Base-by-base conservation (phyloP, 2,329 filamentous ascomycete species). In the Aspergillus thermomutatus region DNA sequence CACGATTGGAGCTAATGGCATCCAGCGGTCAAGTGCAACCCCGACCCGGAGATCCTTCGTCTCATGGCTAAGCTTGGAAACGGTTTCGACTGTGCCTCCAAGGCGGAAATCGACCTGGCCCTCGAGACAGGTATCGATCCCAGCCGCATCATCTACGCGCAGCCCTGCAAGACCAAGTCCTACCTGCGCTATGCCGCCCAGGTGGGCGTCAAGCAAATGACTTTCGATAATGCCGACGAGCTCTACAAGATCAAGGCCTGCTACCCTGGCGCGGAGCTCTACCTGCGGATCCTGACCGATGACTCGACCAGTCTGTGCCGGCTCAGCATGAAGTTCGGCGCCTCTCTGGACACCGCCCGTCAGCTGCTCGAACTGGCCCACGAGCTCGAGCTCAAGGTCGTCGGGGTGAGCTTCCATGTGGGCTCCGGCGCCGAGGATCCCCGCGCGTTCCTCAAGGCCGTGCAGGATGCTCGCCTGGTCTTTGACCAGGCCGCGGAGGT, bases 101-200 rank as follows among this genome's bases (percentile, higher is more conserved):
- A 97, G 84, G 83, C 88, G 64, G 94, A 99, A 80, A 97, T 99
- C 67, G 92, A 99, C 75, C 87, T 92, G 75, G 89, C 97, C 60
- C 82, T 97, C 53, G 82, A 83, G 69, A 84, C 92, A 74, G 92
- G 92, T 66, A 83, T 96, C 64, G 87, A 90, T 71, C 90, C 94
- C 11, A 85, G 87, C 64, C 92, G 93, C 75, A 95, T 99, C 81
- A 97, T 99, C 79, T 99, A 97, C 72, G 94, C 94, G 50, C 94
- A 99, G 80, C 94, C 94, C 55, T 97, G 94, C 89, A 99, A 99
- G 87, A 99, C 94, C 69, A 96, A 94, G 80, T 97, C 93, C 49
- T 97, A 97, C 76, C 83, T 99, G 61, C 91, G 92, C 71, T 96
- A 92, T 71, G 94, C 95, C 63, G 87, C 89, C 70, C 84, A 86